Percentiles rank a stretch among this genome's conserved stretches.
Conservation (phyloP, 352 stramenopile species). For the Phytophthora cajani region DNA sequence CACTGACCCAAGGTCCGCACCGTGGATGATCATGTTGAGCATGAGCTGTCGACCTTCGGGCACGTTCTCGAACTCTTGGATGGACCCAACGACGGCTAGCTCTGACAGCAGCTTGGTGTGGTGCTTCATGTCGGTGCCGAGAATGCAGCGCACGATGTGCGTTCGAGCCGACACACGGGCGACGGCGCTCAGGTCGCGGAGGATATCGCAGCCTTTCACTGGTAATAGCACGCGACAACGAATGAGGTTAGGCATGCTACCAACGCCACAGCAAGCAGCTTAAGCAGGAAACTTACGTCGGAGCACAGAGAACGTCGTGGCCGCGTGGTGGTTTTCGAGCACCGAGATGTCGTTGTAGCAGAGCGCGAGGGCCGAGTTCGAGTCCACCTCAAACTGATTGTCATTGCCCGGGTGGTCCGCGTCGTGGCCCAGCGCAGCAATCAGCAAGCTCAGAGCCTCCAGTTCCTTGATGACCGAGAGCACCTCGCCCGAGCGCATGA, state of each 20-base stretch:
- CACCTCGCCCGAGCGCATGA: constrained; percentile 63
- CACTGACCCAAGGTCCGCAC: constrained; percentile 72
- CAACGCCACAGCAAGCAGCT: background rate
- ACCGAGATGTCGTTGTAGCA: constrained; percentile 93
- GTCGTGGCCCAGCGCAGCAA: constrained; percentile 88
- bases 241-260: background rate
- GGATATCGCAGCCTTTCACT: constrained; percentile 65
- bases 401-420: constrained; percentile 89
- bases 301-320: constrained; percentile 77
- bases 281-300: constrained; percentile 37
- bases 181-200: constrained; percentile 57
- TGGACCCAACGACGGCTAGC: constrained; percentile 46
- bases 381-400: constrained; percentile 91
- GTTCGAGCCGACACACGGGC: constrained; percentile 55
- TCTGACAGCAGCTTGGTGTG: constrained; percentile 74
- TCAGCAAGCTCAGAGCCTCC: constrained; percentile 76
- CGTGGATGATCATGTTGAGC: constrained; percentile 88
- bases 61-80: constrained; percentile 64
- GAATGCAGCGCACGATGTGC: constrained; percentile 78
- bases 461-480: constrained; percentile 76
- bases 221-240: background rate
- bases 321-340: constrained; percentile 88
- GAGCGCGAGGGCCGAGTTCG: constrained; percentile 73
- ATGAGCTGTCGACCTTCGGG: constrained; percentile 74
- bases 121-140: constrained; percentile 86